Base-by-base conservation (phyloP, 2,329 filamentous ascomycete species). In the Thermomyces lanuginosus region DNA sequence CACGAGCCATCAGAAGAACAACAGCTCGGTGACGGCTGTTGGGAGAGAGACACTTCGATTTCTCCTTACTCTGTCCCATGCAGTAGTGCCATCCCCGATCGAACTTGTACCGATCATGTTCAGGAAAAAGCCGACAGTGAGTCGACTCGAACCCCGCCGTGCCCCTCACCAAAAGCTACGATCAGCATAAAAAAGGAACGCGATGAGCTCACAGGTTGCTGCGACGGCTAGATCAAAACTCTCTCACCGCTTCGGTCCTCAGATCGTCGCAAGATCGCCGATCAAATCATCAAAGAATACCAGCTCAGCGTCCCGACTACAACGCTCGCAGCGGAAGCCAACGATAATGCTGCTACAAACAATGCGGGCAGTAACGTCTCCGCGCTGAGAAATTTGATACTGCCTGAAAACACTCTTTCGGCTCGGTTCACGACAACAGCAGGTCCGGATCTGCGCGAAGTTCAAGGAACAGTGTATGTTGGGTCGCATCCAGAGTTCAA, bases 341-440 rank as follows among this genome's bases (percentile, higher is more conserved):
- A 36, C 35, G 45, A 40, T 21, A 45, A 43, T 24, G 34, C 55
- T 7, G 50, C 61, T 30, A 53, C 61, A 43, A 41, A 56, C 7
- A 53, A 58, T 5, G 43, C 58, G 20, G 51, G 53, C 20, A 58
- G 60, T 17, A 68, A 58, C 19, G 46, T 63, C 16, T 45, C 56
- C 5, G 50, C 60, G 9, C 50, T 72, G 28, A 60, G 73, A 27
- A 72, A 66, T 43, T 56, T 64, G 2, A 53, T 77, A 2, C 55
- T 77, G 3, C 73, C 73, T 0, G 72, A 76, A 12, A 72, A 69
- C 36, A 60, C 65, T 0, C 58, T 67, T 20, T 69, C 68, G 0
- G 72, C 70, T 0, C 64, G 68, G 24, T 77, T 78, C 44, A 72
- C 64, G 4, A 76, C 72, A 1, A 76, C 71, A 0, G 58, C 63